These are phyloP conservation scores for Mikania micrantha DNA, from an alignment of 129 eudicot genomes.

Conservation along the genomic window DNA sequence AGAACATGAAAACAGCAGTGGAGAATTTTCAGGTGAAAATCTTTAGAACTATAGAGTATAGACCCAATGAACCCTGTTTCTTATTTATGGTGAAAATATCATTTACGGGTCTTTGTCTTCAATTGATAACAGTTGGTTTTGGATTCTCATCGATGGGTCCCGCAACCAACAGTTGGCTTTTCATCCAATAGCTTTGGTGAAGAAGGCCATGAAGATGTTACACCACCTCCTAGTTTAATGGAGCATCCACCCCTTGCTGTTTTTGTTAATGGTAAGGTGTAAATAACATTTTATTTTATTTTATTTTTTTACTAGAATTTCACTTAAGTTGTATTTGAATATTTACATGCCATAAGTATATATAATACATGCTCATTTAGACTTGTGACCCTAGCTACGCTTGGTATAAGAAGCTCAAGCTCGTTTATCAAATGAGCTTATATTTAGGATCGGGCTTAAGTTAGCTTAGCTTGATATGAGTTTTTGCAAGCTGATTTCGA, in stretches of 20 bases:
- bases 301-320: background rate
- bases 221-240: constrained; percentile 89
- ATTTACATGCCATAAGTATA: too few relatives aligned
- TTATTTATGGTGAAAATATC: constrained; percentile 1
- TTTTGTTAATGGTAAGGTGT: constrained; percentile 68
- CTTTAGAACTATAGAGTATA: too few relatives aligned
- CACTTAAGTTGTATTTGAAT: background rate
- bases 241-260: constrained; percentile 99
- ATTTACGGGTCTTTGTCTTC: background rate
- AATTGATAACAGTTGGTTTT: constrained; percentile 60
- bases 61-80: background rate
- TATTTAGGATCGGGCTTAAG: too few relatives aligned
- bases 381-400: too few relatives aligned
- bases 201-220: constrained; percentile 71
- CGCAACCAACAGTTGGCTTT: constrained; percentile 90
- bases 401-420: too few relatives aligned
- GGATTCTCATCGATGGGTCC: constrained; percentile 99
- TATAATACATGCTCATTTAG: too few relatives aligned
- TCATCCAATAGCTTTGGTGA: constrained; percentile 63
- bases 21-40: constrained; percentile 86
- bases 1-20: constrained; percentile 83
- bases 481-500: too few relatives aligned
- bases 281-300: background rate
- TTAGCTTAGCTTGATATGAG: too few relatives aligned
- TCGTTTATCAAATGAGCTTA: too few relatives aligned